These are phyloP conservation scores for Zopfochytrium polystomum DNA, from an alignment of 371 early-diverging fungal genomes.

Conservation along the genomic window DNA sequence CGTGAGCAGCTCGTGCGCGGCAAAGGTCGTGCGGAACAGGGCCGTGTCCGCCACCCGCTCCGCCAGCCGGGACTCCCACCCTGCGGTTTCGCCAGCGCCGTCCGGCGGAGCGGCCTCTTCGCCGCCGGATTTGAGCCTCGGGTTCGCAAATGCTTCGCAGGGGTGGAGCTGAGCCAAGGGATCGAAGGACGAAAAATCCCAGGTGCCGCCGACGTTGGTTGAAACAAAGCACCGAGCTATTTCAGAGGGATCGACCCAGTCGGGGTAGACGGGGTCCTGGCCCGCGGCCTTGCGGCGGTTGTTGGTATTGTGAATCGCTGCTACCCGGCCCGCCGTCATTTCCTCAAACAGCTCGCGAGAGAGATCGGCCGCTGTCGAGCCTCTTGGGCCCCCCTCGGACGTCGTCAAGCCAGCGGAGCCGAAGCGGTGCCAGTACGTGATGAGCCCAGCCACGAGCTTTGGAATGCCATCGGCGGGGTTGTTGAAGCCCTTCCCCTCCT, in stretches of 20 bases:
- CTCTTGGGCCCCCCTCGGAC: no score
- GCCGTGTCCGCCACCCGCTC: neutral
- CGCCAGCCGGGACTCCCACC: neutral
- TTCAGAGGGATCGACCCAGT: neutral
- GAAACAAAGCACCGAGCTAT: constrained; percentile 5
- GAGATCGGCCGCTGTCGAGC: neutral
- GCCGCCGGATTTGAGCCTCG: no score
- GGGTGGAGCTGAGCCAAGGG: constrained; percentile 8
- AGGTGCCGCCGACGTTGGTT: neutral
- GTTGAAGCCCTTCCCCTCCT: constrained; percentile 9
- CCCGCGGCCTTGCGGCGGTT: neutral
- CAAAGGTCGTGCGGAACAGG: neutral
- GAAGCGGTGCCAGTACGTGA: neutral
- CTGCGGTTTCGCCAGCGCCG: neutral
- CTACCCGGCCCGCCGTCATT: constrained; percentile 7
- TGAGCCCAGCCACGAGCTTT: constrained; percentile 9
- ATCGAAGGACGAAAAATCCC: neutral
- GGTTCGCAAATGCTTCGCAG: constrained; percentile 4
- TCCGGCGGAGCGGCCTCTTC: neutral
- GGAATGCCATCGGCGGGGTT: constrained; percentile 16
- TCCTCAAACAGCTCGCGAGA: constrained; percentile 6
- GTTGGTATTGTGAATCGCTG: neutral
- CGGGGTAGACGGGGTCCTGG: neutral
- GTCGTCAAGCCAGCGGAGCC: no score
- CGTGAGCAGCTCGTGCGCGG: neutral